These are phyloP conservation scores for Fusarium veterinarium DNA, from an alignment of 2,329 filamentous ascomycete species.

Conservation along the genomic window DNA sequence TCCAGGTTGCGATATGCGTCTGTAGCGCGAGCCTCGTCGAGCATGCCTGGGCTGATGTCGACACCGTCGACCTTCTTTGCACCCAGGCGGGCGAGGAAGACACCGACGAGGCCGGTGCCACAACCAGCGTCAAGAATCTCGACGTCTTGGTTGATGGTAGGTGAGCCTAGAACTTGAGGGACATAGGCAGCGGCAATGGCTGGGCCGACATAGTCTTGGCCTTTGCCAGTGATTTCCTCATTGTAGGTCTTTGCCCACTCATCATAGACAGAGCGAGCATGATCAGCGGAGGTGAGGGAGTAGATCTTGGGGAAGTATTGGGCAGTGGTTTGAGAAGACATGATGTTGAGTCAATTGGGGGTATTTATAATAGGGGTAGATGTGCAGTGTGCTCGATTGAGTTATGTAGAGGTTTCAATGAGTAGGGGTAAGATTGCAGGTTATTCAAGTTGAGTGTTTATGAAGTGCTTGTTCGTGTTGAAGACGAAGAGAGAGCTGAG, in stretches of 20 bases:
- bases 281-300: conserved; percentile 41
- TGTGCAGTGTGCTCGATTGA: background rate
- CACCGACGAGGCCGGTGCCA: conserved; percentile 65
- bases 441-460: conserved; percentile 2
- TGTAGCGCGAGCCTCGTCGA: conserved; percentile 61
- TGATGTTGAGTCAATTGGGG: conserved; percentile 20
- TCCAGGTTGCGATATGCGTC: conserved; percentile 60
- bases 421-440: background rate
- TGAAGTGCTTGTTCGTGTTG: conserved; percentile 21
- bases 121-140: conserved; percentile 66
- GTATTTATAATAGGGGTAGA: background rate
- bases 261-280: conserved; percentile 49
- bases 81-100: conserved; percentile 57
- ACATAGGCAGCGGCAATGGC: conserved; percentile 50
- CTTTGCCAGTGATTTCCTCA: conserved; percentile 47
- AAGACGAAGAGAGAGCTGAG: conserved; percentile 10
- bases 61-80: conserved; percentile 62
- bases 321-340: conserved; percentile 40
- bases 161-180: conserved; percentile 45
- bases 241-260: conserved; percentile 53
- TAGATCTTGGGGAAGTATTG: conserved; percentile 45
- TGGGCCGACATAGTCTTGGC: conserved; percentile 58
- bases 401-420: background rate
- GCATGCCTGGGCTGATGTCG: conserved; percentile 65
- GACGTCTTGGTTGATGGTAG: conserved; percentile 36